Evolutionary conservation across 192 early-diverging fungal genomes (phyloP).

Genomic region (Rhizophagus sp.): DNA sequence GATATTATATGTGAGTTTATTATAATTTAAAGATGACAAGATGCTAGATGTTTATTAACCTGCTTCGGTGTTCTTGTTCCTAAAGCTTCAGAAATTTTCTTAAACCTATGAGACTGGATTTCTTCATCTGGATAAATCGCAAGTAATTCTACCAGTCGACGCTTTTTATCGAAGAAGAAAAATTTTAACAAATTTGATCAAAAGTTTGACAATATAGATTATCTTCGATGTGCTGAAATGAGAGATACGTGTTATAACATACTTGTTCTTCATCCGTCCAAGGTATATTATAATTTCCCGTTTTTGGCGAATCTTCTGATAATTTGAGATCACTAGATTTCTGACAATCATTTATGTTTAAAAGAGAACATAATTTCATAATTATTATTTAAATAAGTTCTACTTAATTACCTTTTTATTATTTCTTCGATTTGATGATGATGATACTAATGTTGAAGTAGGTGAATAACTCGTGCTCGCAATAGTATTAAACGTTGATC

Average conservation of each 20-base stretch:
- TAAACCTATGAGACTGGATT: constrained; percentile 67
- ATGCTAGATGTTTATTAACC: constrained; percentile 35
- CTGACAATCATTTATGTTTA: background rate
- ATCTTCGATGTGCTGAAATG: no score
- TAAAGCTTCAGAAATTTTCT: constrained; percentile 70
- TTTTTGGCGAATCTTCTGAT: background rate
- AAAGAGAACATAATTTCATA: background rate
- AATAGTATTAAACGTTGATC: no score
- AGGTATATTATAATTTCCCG: constrained; percentile 52
- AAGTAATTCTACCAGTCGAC: constrained; percentile 58
- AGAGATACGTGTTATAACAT: background rate
- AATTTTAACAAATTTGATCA: no score
- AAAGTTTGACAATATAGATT: no score
- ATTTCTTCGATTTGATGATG: no score
- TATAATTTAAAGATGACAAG: background rate
- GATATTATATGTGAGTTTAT: background rate
- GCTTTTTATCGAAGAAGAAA: constrained; percentile 27
- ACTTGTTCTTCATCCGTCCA: constrained; percentile 73
- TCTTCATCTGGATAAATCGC: constrained; percentile 67
- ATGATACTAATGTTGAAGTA: no score
- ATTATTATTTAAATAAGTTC: background rate
- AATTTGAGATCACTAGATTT: constrained; percentile 2
- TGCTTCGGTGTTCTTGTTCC: constrained; percentile 72
- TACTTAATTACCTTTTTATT: no score
- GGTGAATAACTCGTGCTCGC: no score